A percentile compares a stretch with the other conserved stretches of the same genome.
Evolutionary conservation across 306 rosid species (phyloP).

Genomic region (Ormosia emarginata): DNA sequence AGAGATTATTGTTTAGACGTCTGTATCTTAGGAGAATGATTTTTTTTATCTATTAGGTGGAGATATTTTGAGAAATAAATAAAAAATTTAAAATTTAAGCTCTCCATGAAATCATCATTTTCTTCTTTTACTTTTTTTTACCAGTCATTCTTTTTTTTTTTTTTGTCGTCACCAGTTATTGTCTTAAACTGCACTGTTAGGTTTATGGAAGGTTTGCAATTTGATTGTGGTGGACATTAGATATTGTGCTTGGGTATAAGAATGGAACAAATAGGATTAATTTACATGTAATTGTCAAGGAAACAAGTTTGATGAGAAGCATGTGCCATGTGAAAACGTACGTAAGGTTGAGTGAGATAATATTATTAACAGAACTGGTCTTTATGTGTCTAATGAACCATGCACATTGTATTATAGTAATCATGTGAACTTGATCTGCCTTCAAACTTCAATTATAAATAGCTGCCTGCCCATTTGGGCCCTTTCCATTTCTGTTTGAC

Average conservation of each 20-base stretch:
- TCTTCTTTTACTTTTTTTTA: too few relatives aligned
- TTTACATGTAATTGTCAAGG: neutral
- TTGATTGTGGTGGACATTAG: neutral
- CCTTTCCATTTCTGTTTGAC: neutral
- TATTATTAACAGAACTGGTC: too few relatives aligned
- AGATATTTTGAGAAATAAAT: too few relatives aligned
- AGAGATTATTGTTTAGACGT: too few relatives aligned
- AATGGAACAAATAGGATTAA: neutral
- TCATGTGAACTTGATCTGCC: conserved; percentile 33
- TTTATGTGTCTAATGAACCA: neutral
- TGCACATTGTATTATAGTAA: conserved; percentile 15
- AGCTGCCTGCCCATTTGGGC: neutral
- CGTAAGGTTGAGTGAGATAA: neutral
- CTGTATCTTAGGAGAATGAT: too few relatives aligned
- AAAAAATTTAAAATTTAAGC: too few relatives aligned
- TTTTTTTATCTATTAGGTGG: too few relatives aligned
- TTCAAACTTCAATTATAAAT: neutral
- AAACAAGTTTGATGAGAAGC: neutral
- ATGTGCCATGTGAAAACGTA: conserved; percentile 15
- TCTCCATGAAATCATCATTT: too few relatives aligned
- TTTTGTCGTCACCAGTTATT: too few relatives aligned
- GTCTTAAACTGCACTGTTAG: too few relatives aligned
- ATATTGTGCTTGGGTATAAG: neutral
- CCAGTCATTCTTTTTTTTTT: too few relatives aligned
- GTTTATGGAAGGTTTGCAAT: too few relatives aligned